Percentiles rank a stretch among this genome's conserved stretches.
Conservation (phyloP, 129 eudicot species). For the Flaveria trinervia region DNA sequence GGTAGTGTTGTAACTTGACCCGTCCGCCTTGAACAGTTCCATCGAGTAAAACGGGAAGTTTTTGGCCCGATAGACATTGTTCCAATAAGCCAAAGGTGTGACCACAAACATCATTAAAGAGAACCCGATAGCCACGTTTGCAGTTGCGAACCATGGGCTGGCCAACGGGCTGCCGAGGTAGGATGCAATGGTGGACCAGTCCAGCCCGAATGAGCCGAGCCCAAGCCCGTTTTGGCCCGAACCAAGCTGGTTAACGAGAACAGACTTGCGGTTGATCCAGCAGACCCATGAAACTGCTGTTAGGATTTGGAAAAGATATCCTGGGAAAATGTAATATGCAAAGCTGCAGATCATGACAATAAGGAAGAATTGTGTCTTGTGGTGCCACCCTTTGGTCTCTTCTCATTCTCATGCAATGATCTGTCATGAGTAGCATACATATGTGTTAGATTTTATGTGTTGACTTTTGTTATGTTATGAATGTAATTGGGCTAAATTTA, state of each 20-base stretch:
- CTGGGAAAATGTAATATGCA: constrained; percentile 54
- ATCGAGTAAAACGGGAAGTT: constrained; percentile 57
- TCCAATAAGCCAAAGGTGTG: constrained; percentile 53
- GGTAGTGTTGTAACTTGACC: constrained; percentile 41
- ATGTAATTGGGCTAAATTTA: no score
- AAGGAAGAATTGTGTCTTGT: constrained; percentile 58
- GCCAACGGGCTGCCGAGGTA: constrained; percentile 74
- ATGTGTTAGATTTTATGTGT: not conserved
- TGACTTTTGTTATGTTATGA: not conserved
- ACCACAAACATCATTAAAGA: constrained; percentile 52
- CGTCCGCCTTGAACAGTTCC: constrained; percentile 46
- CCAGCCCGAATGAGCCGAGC: constrained; percentile 56
- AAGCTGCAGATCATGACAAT: constrained; percentile 45
- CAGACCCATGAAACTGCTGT: constrained; percentile 64
- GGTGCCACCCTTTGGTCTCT: constrained; percentile 45
- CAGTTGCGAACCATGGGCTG: constrained; percentile 65
- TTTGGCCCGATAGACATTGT: constrained; percentile 43
- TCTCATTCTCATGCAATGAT: constrained; percentile 66
- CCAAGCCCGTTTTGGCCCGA: constrained; percentile 68
- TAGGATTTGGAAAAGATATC: constrained; percentile 49
- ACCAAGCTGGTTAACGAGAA: constrained; percentile 63
- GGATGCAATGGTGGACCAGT: constrained; percentile 66
- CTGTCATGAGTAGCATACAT: constrained; percentile 23
- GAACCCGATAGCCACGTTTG: constrained; percentile 53
- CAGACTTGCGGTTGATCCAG: constrained; percentile 51